Evolutionary conservation across 1,139 yeast genomes (phyloP).

Genomic region (Candida smagusa): DNA sequence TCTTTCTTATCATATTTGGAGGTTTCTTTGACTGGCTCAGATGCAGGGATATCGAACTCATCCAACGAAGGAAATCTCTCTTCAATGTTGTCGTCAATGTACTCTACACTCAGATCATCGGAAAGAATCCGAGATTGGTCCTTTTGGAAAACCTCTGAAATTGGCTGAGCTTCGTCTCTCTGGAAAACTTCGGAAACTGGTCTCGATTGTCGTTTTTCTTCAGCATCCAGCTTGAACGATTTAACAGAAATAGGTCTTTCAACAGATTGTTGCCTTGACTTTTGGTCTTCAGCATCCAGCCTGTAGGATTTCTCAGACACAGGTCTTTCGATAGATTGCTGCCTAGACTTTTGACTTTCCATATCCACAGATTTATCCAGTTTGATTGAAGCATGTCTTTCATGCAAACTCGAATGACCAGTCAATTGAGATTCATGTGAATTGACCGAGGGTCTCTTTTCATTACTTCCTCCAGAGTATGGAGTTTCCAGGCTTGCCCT

Average conservation of each 20-base stretch:
- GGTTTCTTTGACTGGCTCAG: neutral
- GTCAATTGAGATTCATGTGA: conserved; percentile 6
- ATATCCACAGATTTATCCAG: conserved; percentile 7
- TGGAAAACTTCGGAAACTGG: no score
- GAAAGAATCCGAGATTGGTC: neutral
- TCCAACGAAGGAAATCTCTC: conserved; percentile 46
- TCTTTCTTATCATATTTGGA: conserved; percentile 30
- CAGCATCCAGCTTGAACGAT: no score
- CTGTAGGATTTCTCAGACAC: no score
- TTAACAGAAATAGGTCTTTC: no score
- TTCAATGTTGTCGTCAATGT: conserved; percentile 30
- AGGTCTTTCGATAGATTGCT: conserved; percentile 3
- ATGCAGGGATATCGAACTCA: conserved; percentile 19
- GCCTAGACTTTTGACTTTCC: conserved; percentile 6
- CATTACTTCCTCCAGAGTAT: conserved; percentile 3
- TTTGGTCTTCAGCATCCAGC: neutral
- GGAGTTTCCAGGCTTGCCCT: conserved; percentile 7
- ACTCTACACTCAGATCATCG: conserved; percentile 19
- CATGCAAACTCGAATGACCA: conserved; percentile 4
- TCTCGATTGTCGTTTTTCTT: no score
- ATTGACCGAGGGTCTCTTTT: conserved; percentile 4
- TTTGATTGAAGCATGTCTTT: conserved; percentile 1
- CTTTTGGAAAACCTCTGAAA: neutral
- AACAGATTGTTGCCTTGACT: no score
- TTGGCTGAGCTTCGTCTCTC: no score